Evolutionary conservation across 2,329 filamentous ascomycete species (phyloP).

Genomic region (Sporothrix pseudoabietina): DNA sequence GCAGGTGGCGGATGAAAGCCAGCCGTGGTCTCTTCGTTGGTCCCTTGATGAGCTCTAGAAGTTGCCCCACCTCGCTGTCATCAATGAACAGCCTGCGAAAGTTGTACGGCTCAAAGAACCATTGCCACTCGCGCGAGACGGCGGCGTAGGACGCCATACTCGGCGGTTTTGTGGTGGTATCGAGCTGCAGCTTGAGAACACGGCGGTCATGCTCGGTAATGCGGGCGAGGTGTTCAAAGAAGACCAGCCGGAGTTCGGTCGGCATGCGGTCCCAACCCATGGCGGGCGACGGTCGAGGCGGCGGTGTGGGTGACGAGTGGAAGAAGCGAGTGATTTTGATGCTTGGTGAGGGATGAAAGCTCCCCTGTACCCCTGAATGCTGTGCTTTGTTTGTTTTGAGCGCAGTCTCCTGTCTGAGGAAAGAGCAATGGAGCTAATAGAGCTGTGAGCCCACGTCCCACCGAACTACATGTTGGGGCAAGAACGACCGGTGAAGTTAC

Average conservation of each 20-base stretch:
- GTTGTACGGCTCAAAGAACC: background rate
- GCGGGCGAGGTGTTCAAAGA: background rate
- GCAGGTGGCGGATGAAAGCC: background rate
- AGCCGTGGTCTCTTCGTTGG: background rate
- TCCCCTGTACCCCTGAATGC: background rate
- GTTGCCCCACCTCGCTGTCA: background rate
- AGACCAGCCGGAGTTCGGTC: background rate
- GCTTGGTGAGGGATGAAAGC: too few species aligned
- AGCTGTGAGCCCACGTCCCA: background rate
- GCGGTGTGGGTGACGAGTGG: too few species aligned
- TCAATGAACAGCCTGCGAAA: background rate
- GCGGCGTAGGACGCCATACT: background rate
- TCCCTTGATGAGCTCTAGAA: background rate
- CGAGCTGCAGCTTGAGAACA: background rate
- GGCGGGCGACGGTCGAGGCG: background rate
- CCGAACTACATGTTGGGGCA: background rate
- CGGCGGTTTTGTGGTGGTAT: background rate
- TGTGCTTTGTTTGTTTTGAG: background rate
- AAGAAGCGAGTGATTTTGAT: background rate
- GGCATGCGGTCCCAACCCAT: background rate
- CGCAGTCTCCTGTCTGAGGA: background rate
- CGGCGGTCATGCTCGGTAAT: background rate
- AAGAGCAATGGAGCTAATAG: background rate
- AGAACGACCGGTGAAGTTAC: background rate
- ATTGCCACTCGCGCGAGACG: background rate